Evolutionary conservation across 1,284 basidiomycete species (phyloP).

Genomic region (Dichomitus squalens): DNA sequence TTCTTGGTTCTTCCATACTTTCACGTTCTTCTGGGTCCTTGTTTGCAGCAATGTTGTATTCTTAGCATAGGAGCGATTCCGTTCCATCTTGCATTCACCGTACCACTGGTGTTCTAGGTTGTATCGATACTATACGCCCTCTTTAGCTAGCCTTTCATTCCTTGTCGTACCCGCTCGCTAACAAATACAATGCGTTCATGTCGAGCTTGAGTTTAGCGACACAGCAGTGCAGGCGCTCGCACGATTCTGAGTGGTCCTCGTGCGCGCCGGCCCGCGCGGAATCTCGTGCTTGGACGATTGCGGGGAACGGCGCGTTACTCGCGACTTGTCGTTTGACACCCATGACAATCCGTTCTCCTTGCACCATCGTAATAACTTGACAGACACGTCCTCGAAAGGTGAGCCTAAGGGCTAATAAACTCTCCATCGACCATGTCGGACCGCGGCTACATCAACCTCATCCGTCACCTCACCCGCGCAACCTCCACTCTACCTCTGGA

Average conservation of each 20-base stretch:
- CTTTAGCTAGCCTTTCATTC: constrained; percentile 4
- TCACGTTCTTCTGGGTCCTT: constrained; percentile 6
- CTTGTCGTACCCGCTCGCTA: constrained; percentile 14
- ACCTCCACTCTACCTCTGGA: constrained; percentile 48
- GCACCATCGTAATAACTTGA: too few species aligned
- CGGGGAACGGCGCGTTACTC: too few species aligned
- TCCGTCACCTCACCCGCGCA: constrained; percentile 58
- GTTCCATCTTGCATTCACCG: neutral
- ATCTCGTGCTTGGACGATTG: constrained; percentile 14
- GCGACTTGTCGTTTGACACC: too few species aligned
- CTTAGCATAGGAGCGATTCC: neutral
- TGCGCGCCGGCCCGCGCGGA: constrained; percentile 1
- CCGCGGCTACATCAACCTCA: constrained; percentile 52
- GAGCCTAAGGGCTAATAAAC: neutral
- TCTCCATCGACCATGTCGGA: constrained; percentile 28
- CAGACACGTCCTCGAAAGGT: too few species aligned
- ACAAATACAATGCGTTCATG: constrained; percentile 5
- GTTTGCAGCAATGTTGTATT: constrained; percentile 20
- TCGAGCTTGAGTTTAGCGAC: neutral
- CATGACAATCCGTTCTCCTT: too few species aligned
- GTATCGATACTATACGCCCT: constrained; percentile 14
- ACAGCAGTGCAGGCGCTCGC: too few species aligned
- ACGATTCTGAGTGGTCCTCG: too few species aligned
- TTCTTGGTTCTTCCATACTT: neutral
- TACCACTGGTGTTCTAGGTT: constrained; percentile 15